These are phyloP conservation scores for Aechmea fasciata DNA, from an alignment of 176 grass and related monocot species.

Conservation along the genomic window DNA sequence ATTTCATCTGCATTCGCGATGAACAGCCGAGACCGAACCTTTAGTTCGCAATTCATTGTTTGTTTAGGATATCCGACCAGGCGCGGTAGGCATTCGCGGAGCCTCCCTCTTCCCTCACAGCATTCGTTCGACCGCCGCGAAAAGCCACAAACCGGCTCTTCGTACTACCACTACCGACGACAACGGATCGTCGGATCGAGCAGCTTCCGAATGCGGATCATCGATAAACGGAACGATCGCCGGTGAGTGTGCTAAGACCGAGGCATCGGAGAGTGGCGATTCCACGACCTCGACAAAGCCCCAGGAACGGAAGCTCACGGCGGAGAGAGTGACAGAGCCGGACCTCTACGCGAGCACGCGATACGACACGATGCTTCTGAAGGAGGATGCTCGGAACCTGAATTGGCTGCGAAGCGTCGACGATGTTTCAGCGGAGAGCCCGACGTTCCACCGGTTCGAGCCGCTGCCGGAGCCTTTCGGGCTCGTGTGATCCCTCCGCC, in stretches of 20 bases:
- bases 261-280: neutral
- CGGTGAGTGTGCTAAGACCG: neutral
- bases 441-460: neutral
- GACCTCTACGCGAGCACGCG: conserved; percentile 26
- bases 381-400: conserved; percentile 11
- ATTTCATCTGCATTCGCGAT: neutral
- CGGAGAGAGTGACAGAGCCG: neutral
- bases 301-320: neutral
- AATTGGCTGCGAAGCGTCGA: conserved; percentile 18
- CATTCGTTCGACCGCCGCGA: conserved; percentile 10
- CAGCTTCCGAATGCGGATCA: neutral
- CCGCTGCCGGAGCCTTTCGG: conserved; percentile 15
- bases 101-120: conserved; percentile 19
- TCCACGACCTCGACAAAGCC: neutral
- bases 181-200: neutral
- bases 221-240: neutral
- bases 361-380: conserved; percentile 1
- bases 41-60: neutral
- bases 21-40: no score
- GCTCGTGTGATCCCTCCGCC: neutral
- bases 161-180: neutral
- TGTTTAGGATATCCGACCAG: conserved; percentile 11
- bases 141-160: neutral
- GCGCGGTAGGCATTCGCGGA: neutral
- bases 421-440: conserved; percentile 9